Evolutionary conservation across 345 rosid species (phyloP).

Genomic region (Heritiera fomes): DNA sequence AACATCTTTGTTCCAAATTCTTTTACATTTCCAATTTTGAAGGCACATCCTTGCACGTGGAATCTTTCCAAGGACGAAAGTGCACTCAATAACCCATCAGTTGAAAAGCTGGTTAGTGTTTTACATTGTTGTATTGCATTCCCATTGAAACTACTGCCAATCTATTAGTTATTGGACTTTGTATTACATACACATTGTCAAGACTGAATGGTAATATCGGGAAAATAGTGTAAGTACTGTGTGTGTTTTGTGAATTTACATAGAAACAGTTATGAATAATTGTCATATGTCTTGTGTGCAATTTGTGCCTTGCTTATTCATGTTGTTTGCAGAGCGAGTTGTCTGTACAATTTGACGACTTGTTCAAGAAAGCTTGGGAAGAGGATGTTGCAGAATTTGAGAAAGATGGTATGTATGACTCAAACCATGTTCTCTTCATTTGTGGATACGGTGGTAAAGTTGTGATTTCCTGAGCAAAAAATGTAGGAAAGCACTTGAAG

Average conservation of each 20-base stretch:
- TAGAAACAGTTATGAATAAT: neutral
- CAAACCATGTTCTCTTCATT: slow-evolving; percentile 12
- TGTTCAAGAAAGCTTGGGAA: slow-evolving; percentile 92
- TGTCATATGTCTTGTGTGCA: neutral
- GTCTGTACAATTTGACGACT: slow-evolving; percentile 86
- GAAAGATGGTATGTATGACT: slow-evolving; percentile 54
- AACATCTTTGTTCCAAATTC: slow-evolving; percentile 11
- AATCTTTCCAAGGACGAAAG: slow-evolving; percentile 63
- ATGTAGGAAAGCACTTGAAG: neutral
- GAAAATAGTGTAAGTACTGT: neutral
- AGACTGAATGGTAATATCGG: neutral
- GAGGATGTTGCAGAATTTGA: slow-evolving; percentile 59
- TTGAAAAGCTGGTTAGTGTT: slow-evolving; percentile 66
- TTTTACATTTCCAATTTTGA: slow-evolving; percentile 29
- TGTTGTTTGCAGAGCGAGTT: slow-evolving; percentile 60
- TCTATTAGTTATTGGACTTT: neutral
- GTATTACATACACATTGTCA: slow-evolving; percentile 14
- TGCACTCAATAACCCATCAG: slow-evolving; percentile 36
- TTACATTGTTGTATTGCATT: slow-evolving; percentile 15
- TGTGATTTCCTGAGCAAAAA: slow-evolving; percentile 11
- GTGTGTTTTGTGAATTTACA: neutral
- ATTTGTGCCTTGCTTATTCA: slow-evolving; percentile 5
- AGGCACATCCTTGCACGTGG: slow-evolving; percentile 78
- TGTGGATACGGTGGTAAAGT: slow-evolving; percentile 13
- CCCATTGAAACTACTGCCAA: neutral